A percentile compares a stretch with the other conserved stretches of the same genome.
Evolutionary conservation across 805 yeast genomes (phyloP).

Genomic region (Torulaspora delbrueckii): DNA sequence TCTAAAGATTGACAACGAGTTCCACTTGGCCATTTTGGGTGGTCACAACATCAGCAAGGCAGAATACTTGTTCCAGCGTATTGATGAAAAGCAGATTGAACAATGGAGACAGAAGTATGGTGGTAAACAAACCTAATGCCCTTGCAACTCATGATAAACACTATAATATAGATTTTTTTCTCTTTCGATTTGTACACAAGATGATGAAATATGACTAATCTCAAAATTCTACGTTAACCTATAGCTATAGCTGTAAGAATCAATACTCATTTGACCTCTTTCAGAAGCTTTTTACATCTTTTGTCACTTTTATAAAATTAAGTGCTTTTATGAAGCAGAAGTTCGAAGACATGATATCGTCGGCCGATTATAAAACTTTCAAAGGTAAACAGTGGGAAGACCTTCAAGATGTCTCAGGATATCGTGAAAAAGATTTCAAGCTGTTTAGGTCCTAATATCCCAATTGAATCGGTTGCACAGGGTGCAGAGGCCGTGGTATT

Average conservation of each 20-base stretch:
- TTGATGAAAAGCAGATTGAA: conserved; percentile 82
- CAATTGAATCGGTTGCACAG: conserved; percentile 59
- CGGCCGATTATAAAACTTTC: neutral
- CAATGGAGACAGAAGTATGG: conserved; percentile 86
- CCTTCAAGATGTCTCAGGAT: conserved; percentile 47
- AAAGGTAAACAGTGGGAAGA: neutral
- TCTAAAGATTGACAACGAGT: conserved; percentile 69
- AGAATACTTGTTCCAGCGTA: conserved; percentile 84
- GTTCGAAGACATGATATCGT: neutral
- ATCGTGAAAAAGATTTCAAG: conserved; percentile 42
- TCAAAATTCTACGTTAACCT: too few relatives aligned
- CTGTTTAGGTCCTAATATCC: conserved; percentile 44
- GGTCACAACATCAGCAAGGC: conserved; percentile 92
- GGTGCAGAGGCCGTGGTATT: conserved; percentile 91
- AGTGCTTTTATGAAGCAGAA: neutral
- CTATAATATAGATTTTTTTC: conserved; percentile 1
- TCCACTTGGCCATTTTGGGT: conserved; percentile 59
- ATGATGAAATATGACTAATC: neutral
- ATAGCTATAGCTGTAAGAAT: neutral
- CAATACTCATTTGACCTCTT: neutral
- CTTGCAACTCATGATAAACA: neutral
- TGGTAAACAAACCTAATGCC: conserved; percentile 51
- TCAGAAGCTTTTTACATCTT: neutral
- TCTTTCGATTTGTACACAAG: neutral
- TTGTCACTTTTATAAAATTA: neutral